A percentile compares a stretch with the other conserved stretches of the same genome.
These are phyloP conservation scores for Septoria petroselini DNA, from an alignment of 2,329 filamentous ascomycete genomes.

Conservation along the genomic window DNA sequence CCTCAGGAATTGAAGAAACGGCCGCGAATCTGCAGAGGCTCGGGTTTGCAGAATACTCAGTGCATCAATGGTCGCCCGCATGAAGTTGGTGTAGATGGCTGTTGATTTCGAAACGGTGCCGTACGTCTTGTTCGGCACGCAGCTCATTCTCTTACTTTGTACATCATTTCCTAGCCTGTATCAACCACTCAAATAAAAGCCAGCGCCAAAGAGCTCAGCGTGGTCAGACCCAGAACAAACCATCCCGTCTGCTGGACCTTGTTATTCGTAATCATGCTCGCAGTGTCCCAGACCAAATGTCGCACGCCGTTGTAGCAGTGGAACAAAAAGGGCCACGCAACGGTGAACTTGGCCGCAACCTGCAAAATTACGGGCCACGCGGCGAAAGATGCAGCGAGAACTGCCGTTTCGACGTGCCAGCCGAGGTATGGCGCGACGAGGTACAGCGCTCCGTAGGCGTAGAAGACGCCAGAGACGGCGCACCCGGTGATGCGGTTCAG, in stretches of 20 bases:
- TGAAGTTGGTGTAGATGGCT: no score
- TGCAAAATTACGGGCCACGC: conserved; percentile 59
- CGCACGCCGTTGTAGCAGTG: conserved; percentile 67
- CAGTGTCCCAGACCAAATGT: conserved; percentile 69
- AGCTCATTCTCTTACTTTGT: no score
- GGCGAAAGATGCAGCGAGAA: conserved; percentile 62
- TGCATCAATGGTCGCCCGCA: no score
- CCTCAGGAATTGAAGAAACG: no score
- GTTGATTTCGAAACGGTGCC: no score
- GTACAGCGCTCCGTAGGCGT: conserved; percentile 78
- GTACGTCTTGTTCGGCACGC: no score
- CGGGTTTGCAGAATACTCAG: no score
- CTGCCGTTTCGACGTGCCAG: conserved; percentile 64
- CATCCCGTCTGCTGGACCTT: conserved; percentile 64
- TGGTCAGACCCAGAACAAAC: conserved; percentile 57
- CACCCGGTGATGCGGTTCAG: conserved; percentile 83
- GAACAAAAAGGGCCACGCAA: conserved; percentile 66
- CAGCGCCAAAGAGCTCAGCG: conserved; percentile 49
- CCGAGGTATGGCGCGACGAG: conserved; percentile 73
- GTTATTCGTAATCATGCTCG: conserved; percentile 60
- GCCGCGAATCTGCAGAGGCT: no score
- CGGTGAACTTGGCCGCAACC: conserved; percentile 55
- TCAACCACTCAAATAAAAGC: conserved; percentile 38
- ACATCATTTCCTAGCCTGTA: no score
- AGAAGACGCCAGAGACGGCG: conserved; percentile 68